Base-by-base conservation (phyloP, 345 rosid species). In the Syzygium oleosum region DNA sequence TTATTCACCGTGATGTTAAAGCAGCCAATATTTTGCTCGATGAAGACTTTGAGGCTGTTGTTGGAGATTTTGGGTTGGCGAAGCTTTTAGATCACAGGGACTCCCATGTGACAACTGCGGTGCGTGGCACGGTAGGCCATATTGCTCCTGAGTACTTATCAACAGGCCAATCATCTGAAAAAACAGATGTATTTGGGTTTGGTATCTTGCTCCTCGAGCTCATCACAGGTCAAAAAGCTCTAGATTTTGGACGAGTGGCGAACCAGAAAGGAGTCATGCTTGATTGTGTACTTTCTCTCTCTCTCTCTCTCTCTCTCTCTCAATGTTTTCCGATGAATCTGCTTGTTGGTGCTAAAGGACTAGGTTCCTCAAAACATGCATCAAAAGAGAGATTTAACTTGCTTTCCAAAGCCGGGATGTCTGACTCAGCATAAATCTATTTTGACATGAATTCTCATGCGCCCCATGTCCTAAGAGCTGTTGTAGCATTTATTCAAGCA, bases 41-140 rank as follows among this genome's bases (percentile, higher is more conserved):
- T 90, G 98, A 93, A 87, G 98, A 95, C 84, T 96, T 96, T 85
- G 99, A 97, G 89, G 99, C 99, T n/a, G 97, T 97, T 52, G 99
- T 97, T 78, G 99, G 99, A 25, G 99, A 97, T 93, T 97, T 97
- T 51, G 99, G 99, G 85, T 91, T 97, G 90, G 99, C 99, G 43
- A 97, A 97, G 95, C 99, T 97, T 90, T 85, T 97, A 85, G 99
- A 97, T 89, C 98, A 97, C 90, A 94, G 96, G 83, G 99, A 97
- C 87, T 94, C 98, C 43, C 99, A 97, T 3, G 99, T 97, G 73
- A 97, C 99, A 29, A 97, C 99, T 12, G 98, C 98, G 0, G 98
- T 97, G 68, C 97, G 98, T 56, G 99, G 99, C 91, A 97, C 98
- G 0, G 94, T 96, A 12, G 99, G 99, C 52, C 99, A 97, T 89